These are phyloP conservation scores for Fraxinus floribunda DNA, from an alignment of 305 asterid genomes.

Conservation along the genomic window DNA sequence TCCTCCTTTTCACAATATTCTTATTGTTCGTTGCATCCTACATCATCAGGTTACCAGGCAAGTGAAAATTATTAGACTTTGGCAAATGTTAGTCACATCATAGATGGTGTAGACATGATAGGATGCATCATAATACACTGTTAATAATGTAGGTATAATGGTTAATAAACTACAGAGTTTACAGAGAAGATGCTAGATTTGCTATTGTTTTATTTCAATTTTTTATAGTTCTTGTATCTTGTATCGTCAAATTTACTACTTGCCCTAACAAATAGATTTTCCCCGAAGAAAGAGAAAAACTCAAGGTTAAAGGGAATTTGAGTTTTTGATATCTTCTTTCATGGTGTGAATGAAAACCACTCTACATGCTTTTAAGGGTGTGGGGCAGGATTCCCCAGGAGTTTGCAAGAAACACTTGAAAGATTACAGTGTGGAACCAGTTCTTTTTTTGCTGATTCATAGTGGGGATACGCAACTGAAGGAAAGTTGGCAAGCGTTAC, in stretches of 20 bases:
- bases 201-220: background rate
- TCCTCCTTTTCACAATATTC: background rate
- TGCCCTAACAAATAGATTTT: background rate
- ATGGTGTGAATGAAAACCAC: background rate
- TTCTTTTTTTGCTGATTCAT: background rate
- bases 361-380: background rate
- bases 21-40: background rate
- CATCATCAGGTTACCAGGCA: background rate
- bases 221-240: background rate
- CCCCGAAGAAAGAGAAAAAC: background rate
- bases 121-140: background rate
- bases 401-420: background rate
- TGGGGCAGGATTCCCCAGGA: background rate
- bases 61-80: background rate
- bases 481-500: background rate
- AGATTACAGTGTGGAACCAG: background rate
- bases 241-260: background rate
- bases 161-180: background rate
- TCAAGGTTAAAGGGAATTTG: no score
- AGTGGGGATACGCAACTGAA: background rate
- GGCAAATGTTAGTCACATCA: background rate
- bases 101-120: background rate
- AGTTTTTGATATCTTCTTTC: background rate
- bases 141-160: background rate
- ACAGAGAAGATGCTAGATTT: background rate